Percentiles rank a stretch among this genome's conserved stretches.
phyloP scores from a whole-genome alignment of 176 grass and related monocot species.

The Eleusine indica region DNA sequence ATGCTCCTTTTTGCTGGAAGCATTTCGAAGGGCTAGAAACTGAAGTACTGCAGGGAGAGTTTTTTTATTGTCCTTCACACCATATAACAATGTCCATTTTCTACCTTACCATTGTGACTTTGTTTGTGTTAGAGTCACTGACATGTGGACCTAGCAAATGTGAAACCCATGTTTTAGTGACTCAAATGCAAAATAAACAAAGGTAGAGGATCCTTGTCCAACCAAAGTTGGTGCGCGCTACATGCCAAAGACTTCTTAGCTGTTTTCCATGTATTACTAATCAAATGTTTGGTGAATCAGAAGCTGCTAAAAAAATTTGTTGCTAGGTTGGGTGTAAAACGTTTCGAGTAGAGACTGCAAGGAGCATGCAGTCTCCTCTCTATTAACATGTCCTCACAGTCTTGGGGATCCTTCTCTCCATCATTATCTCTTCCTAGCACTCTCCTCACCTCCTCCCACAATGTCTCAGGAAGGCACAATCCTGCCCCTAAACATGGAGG shows the following conservation, averaged over 20 bases:
- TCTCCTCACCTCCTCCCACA: neutral
- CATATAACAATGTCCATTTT: neutral
- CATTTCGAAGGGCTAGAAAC: too few relatives aligned
- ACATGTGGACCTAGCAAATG: too few relatives aligned
- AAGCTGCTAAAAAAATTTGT: conserved; percentile 2
- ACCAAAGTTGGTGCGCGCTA: neutral
- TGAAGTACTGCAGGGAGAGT: too few relatives aligned
- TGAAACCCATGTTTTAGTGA: too few relatives aligned
- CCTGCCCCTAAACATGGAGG: neutral
- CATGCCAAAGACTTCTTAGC: neutral
- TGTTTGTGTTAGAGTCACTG: too few relatives aligned
- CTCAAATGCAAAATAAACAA: too few relatives aligned
- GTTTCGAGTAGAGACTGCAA: neutral
- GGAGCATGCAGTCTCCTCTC: neutral
- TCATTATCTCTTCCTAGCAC: neutral
- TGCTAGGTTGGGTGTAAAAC: neutral
- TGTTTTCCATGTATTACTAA: neutral
- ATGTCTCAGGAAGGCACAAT: conserved; percentile 11
- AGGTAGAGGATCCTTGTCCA: too few relatives aligned
- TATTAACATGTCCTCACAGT: neutral
- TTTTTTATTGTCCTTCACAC: neutral
- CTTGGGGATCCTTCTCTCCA: neutral
- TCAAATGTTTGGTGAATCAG: neutral
- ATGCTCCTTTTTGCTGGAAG: too few relatives aligned
- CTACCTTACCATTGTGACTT: too few relatives aligned